Evolutionary conservation across 352 stramenopile genomes (phyloP), one percentile per base, ranked within the genome.

Genomic region (Phytophthora nicotianae): DNA sequence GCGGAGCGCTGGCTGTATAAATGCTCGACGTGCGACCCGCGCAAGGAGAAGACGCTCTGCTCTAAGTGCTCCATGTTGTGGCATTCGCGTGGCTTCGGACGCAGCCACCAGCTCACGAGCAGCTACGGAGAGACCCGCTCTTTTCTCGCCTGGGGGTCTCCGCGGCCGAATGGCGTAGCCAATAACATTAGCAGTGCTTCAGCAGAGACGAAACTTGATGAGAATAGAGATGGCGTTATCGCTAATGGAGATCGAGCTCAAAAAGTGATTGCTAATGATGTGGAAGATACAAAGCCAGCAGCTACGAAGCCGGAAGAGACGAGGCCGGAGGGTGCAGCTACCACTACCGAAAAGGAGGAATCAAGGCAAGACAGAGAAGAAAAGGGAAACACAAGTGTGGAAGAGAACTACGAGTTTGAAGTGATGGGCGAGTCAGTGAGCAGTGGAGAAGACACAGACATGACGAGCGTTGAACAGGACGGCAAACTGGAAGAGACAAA

Each of bases 1-100:
- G 55, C 57, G 23, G 32, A 41, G 42, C 32, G 20, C 14, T 82
- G 73, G 73, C 43, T 27, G 3, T 74, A 67, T 55, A 53, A 49
- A 49, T 85, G 76, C 58, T 61, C 59, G 16, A 61, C 55, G 45
- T 85, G 76, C 55, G 64, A 82, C 67, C 72, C 72, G 20, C 70
- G 70, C 33, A 40, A 14, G 41, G 59, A 51, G 20, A 75, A 79
- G 59, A 60, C 40, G 33, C 27, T 82, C 8, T 82, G 73, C 51
- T 19, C 20, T 1, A 61, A 33, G 40, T 61, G 52, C 55, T 81
- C 70, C 35, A 65, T 50, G 16, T 49, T 62, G 10, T 85, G 76
- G 76, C 76, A 85, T 58, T 69, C 68, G 29, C 70, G 76, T 14
- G 76, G 76, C 14, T 64, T 63, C 45, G 65, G 59, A 13, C 47